These are phyloP conservation scores for Fusarium buxicola DNA, from an alignment of 2,329 filamentous ascomycete species.

Conservation along the genomic window DNA sequence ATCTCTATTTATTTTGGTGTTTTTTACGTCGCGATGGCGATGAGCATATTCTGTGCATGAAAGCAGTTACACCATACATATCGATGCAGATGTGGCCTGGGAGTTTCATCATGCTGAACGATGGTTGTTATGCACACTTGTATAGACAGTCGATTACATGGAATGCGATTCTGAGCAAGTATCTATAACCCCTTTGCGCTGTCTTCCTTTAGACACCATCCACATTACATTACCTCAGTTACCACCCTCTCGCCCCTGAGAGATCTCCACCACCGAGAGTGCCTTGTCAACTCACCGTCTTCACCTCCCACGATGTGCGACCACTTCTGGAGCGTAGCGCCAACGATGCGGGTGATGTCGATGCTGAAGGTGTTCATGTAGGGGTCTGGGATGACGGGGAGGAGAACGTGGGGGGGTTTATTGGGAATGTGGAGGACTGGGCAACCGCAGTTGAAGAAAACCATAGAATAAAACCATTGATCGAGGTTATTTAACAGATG, in stretches of 20 bases:
- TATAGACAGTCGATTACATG: constrained; percentile 38
- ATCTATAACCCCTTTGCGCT: not conserved
- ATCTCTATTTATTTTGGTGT: constrained; percentile 16
- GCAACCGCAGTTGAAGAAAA: constrained; percentile 44
- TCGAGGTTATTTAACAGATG: constrained; percentile 25
- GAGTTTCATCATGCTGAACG: constrained; percentile 13
- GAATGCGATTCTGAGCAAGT: constrained; percentile 15
- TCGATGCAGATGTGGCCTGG: constrained; percentile 13
- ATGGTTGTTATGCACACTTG: constrained; percentile 10
- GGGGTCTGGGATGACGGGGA: constrained; percentile 41
- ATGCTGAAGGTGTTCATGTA: constrained; percentile 45
- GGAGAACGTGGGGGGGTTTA: constrained; percentile 29
- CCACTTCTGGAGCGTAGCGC: constrained; percentile 45
- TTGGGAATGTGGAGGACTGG: constrained; percentile 42
- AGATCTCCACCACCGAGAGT: constrained; percentile 47
- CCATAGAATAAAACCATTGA: constrained; percentile 28
- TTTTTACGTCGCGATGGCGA: constrained; percentile 7
- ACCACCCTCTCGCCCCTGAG: constrained; percentile 43
- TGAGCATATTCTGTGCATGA: constrained; percentile 16
- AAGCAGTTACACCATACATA: constrained; percentile 18
- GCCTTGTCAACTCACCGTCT: constrained; percentile 46
- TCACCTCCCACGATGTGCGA: constrained; percentile 45
- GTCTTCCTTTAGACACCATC: not conserved
- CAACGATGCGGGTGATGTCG: constrained; percentile 42
- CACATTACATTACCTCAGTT: constrained; percentile 29